phyloP scores from a whole-genome alignment of 2,329 filamentous ascomycete species.

The Diplocarpon rosae region DNA sequence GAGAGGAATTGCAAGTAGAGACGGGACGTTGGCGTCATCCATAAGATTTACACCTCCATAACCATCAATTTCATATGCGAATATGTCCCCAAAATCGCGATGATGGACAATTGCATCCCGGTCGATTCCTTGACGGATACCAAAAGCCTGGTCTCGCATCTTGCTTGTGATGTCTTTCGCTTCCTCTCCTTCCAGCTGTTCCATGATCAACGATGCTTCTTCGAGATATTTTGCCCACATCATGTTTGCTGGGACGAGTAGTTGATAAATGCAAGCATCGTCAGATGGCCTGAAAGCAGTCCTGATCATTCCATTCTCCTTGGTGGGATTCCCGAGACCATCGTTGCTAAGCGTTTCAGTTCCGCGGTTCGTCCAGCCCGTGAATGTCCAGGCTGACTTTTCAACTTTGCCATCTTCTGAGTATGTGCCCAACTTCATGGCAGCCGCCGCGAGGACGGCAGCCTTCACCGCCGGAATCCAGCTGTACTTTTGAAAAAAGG shows the following conservation, averaged over 20 bases:
- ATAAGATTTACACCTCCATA: slow-evolving; percentile 46
- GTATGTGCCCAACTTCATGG: slow-evolving; percentile 69
- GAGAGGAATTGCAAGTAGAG: slow-evolving; percentile 53
- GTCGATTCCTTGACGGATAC: slow-evolving; percentile 57
- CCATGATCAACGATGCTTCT: slow-evolving; percentile 40
- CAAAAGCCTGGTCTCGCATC: slow-evolving; percentile 47
- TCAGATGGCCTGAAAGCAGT: slow-evolving; percentile 87
- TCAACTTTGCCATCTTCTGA: slow-evolving; percentile 43
- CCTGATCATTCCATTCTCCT: slow-evolving; percentile 65
- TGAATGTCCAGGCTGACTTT: slow-evolving; percentile 61
- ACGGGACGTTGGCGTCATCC: slow-evolving; percentile 65
- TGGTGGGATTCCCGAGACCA: slow-evolving; percentile 71
- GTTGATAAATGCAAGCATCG: slow-evolving; percentile 71
- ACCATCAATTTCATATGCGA: slow-evolving; percentile 67
- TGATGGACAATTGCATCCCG: slow-evolving; percentile 58
- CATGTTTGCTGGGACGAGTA: slow-evolving; percentile 83
- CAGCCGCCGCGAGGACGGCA: slow-evolving; percentile 55
- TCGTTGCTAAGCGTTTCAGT: slow-evolving; percentile 73
- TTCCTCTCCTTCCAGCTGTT: slow-evolving; percentile 34
- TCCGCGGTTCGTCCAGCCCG: slow-evolving; percentile 58
- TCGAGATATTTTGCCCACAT: slow-evolving; percentile 59
- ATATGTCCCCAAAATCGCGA: slow-evolving; percentile 56
- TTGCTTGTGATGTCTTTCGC: slow-evolving; percentile 36
- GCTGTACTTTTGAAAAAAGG: slow-evolving; percentile 59
- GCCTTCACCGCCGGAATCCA: slow-evolving; percentile 65